Percentiles rank a stretch among this genome's conserved stretches.
Evolutionary conservation across 305 asterid species (phyloP).

Genomic region (Solanum hybrid): DNA sequence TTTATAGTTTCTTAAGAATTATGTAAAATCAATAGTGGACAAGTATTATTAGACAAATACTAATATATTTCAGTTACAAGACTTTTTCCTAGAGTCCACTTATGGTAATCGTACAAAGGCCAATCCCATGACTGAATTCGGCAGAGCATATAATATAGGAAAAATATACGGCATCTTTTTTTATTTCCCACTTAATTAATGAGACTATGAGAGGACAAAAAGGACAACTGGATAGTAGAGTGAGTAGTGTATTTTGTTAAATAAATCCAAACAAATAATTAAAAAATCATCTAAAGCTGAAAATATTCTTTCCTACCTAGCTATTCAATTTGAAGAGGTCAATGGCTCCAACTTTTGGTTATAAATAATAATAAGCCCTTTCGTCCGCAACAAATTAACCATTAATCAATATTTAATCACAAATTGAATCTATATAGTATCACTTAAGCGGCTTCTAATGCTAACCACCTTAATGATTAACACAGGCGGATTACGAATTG

Average conservation of each 20-base stretch:
- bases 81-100: neutral
- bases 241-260: neutral
- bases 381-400: neutral
- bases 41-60: neutral
- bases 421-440: neutral
- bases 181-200: neutral
- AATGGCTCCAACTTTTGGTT: neutral
- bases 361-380: neutral
- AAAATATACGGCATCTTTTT: neutral
- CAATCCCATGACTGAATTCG: neutral
- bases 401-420: neutral
- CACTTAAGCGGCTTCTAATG: neutral
- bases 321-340: neutral
- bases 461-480: neutral
- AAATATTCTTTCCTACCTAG: neutral
- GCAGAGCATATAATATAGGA: neutral
- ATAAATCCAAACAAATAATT: neutral
- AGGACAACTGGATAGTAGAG: neutral
- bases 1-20: too few relatives aligned
- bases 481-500: neutral
- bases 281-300: neutral
- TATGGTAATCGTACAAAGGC: neutral
- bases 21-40: too few relatives aligned
- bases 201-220: neutral
- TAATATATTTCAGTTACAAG: neutral